Conservation (phyloP, 176 grass and related monocot species). For the Paspalum notatum region DNA sequence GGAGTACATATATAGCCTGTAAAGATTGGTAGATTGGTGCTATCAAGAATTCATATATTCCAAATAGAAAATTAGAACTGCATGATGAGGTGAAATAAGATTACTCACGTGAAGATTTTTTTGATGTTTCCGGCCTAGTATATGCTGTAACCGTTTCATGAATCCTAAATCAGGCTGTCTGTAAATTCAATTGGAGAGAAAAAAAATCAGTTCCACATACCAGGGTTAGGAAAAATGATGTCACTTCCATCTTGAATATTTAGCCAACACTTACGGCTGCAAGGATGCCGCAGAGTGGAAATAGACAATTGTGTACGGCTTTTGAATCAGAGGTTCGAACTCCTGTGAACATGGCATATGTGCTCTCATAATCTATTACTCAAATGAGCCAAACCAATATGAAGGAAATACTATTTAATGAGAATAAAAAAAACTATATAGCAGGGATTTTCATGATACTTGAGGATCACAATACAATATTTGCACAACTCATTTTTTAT, state of each 20-base stretch:
- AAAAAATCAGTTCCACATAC: conserved; percentile 1
- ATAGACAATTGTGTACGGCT: conserved; percentile 91
- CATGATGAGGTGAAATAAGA: conserved; percentile 35
- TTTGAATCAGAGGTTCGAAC: conserved; percentile 96
- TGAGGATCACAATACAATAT: background rate
- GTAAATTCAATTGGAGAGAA: conserved; percentile 36
- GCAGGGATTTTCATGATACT: background rate
- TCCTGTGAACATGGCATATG: conserved; percentile 55
- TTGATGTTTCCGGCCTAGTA: conserved; percentile 89
- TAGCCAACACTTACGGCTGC: conserved; percentile 73
- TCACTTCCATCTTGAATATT: conserved; percentile 31
- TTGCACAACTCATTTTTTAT: background rate
- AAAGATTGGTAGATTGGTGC: background rate
- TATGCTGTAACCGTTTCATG: conserved; percentile 89
- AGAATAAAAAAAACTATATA: background rate
- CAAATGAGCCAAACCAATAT: conserved; percentile 18
- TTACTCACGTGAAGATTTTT: conserved; percentile 84
- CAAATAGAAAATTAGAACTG: conserved; percentile 19
- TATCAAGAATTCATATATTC: conserved; percentile 8
- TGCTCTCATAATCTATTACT: conserved; percentile 11
- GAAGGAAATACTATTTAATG: conserved; percentile 10
- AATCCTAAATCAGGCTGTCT: conserved; percentile 95
- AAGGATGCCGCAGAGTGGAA: conserved; percentile 88
- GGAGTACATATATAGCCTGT: conserved; percentile 90
- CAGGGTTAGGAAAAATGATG: conserved; percentile 18